Evolutionary conservation across 139 green algal genomes (phyloP).

Genomic region (Volvox reticuliferus): DNA sequence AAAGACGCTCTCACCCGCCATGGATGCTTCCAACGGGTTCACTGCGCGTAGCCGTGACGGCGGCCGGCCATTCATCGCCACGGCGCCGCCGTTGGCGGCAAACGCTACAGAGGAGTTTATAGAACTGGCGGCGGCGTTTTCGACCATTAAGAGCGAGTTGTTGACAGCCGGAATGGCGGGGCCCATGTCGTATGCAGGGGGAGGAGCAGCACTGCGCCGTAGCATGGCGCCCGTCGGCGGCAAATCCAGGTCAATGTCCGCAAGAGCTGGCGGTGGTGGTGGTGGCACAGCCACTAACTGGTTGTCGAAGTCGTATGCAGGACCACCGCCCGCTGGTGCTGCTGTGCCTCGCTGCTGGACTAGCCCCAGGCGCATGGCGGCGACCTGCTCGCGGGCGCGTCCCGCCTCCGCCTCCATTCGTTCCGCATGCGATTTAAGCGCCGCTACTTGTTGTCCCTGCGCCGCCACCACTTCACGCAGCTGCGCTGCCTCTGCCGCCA

Average conservation of each 20-base stretch:
- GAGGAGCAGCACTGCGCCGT: conserved; percentile 11
- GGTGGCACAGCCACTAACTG: background rate
- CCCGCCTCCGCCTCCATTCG: conserved; percentile 54
- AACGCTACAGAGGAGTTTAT: background rate
- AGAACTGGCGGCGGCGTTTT: conserved; percentile 25
- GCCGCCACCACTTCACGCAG: conserved; percentile 52
- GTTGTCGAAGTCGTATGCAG: conserved; percentile 50
- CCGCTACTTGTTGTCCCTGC: conserved; percentile 52
- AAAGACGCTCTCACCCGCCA: conserved; percentile 61
- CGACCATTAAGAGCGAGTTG: background rate
- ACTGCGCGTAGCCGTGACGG: conserved; percentile 51
- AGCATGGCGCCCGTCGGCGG: conserved; percentile 47
- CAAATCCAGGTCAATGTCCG: conserved; percentile 62
- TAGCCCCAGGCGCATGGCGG: conserved; percentile 57
- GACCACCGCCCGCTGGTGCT: conserved; percentile 2
- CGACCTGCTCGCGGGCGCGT: conserved; percentile 34
- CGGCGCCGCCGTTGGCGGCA: background rate
- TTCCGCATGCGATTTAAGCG: conserved; percentile 55
- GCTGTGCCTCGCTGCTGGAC: background rate
- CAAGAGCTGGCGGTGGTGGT: conserved; percentile 11
- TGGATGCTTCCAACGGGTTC: conserved; percentile 62
- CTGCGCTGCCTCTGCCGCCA: conserved; percentile 50
- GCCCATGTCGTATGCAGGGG: conserved; percentile 56
- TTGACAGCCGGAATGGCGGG: conserved; percentile 38
- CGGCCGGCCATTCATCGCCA: conserved; percentile 15